Percentiles rank a stretch among this genome's conserved stretches.
phyloP scores from a whole-genome alignment of 306 rosid genomes.

The peach (Prunus persica) region Prunus_persica_NCBIv2 NC_034009.1:30218001-30218500 shows the following conservation, averaged over 20 bases:
- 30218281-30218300: background rate
- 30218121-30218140: constrained; percentile 47
- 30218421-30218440: constrained; percentile 76
- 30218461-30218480: constrained; percentile 88
- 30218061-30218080: constrained; percentile 41
- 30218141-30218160: constrained; percentile 18
- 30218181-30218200: constrained; percentile 32
- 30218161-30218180: constrained; percentile 31
- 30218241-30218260: background rate
- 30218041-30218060: constrained; percentile 39
- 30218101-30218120: constrained; percentile 46
- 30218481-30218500: constrained; percentile 98
- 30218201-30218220: constrained; percentile 30
- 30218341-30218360: background rate
- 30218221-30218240: constrained; percentile 69
- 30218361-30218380: background rate
- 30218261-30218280: background rate
- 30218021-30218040: constrained; percentile 43
- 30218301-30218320: background rate
- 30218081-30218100: constrained; percentile 44
- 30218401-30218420: constrained; percentile 41
- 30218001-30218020: constrained; percentile 7
- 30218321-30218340: background rate
- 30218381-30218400: constrained; percentile 24
- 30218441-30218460: constrained; percentile 87